phyloP scores from a whole-genome alignment of 2,329 filamentous ascomycete genomes.

The Alternaria panax region DNA sequence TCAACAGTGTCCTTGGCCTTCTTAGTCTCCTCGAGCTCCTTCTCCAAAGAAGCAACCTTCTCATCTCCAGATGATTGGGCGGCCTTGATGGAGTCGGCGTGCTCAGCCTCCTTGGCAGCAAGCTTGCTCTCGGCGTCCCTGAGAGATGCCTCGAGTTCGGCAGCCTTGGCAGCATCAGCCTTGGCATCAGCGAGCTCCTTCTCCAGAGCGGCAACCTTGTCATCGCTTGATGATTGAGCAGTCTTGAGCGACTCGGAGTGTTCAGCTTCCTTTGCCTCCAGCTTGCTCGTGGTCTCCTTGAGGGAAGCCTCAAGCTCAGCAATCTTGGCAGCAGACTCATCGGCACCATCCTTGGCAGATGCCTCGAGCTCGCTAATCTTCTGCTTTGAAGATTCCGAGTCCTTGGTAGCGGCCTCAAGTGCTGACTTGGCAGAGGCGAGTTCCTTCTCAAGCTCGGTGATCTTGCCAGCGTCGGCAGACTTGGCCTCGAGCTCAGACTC shows the following conservation, averaged over 20 bases:
- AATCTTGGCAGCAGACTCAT: conserved; percentile 23
- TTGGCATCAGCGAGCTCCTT: conserved; percentile 31
- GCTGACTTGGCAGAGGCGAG: conserved; percentile 26
- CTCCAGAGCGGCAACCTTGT: conserved; percentile 18
- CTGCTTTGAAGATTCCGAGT: conserved; percentile 26
- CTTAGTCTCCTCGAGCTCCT: conserved; percentile 33
- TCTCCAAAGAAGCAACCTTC: conserved; percentile 39
- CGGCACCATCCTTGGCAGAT: conserved; percentile 24
- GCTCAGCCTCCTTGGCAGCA: conserved; percentile 32
- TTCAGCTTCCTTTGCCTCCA: conserved; percentile 23
- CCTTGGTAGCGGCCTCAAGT: conserved; percentile 20
- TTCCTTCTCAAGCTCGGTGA: conserved; percentile 26
- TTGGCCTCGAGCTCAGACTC: conserved; percentile 30
- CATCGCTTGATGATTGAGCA: conserved; percentile 22
- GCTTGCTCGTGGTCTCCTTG: conserved; percentile 23
- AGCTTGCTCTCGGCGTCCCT: conserved; percentile 29
- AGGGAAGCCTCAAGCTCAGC: conserved; percentile 31
- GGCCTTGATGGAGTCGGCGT: conserved; percentile 29
- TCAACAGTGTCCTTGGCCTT: conserved; percentile 29
- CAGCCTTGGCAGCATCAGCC: conserved; percentile 35
- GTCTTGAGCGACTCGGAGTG: conserved; percentile 24
- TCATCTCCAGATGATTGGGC: conserved; percentile 30
- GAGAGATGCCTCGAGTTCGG: conserved; percentile 33
- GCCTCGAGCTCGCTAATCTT: conserved; percentile 31
- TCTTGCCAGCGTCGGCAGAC: conserved; percentile 27